Conservation (phyloP, 345 rosid genomes). For the Nasturtium officinale region DNA sequence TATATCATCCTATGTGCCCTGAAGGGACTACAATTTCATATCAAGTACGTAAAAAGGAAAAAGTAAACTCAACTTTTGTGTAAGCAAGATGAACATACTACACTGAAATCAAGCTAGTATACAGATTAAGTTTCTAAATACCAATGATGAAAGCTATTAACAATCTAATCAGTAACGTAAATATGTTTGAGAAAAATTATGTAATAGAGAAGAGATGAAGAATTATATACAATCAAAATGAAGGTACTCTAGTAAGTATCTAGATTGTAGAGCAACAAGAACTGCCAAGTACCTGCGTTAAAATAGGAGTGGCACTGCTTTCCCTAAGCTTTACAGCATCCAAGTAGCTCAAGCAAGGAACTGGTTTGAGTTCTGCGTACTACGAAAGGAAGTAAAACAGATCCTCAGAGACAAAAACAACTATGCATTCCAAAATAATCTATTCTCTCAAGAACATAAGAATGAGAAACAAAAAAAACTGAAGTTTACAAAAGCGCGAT, state of each 20-base stretch:
- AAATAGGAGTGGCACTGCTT: slow-evolving; percentile 75
- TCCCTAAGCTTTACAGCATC: slow-evolving; percentile 78
- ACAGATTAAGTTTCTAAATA: neutral
- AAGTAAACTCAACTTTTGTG: neutral
- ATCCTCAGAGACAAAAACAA: neutral
- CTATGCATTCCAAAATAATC: neutral
- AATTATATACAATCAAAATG: neutral
- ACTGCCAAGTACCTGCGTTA: slow-evolving; percentile 69
- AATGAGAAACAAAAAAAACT: neutral
- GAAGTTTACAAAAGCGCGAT: neutral
- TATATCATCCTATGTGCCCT: neutral
- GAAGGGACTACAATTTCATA: neutral
- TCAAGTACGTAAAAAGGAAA: neutral
- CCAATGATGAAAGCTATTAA: neutral
- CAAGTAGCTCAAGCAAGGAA: slow-evolving; percentile 80
- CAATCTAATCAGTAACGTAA: neutral
- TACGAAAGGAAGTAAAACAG: slow-evolving; percentile 41
- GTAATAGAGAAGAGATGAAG: neutral
- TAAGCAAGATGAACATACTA: neutral
- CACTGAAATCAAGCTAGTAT: neutral
- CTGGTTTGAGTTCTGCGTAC: slow-evolving; percentile 99
- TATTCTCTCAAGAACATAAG: neutral
- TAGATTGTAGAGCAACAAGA: slow-evolving; percentile 34
- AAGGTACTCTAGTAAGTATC: slow-evolving; percentile 46
- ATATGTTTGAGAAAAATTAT: neutral